phyloP scores from a whole-genome alignment of 768 basidiomycete species.

The Sporobolomyces pararoseus region DNA sequence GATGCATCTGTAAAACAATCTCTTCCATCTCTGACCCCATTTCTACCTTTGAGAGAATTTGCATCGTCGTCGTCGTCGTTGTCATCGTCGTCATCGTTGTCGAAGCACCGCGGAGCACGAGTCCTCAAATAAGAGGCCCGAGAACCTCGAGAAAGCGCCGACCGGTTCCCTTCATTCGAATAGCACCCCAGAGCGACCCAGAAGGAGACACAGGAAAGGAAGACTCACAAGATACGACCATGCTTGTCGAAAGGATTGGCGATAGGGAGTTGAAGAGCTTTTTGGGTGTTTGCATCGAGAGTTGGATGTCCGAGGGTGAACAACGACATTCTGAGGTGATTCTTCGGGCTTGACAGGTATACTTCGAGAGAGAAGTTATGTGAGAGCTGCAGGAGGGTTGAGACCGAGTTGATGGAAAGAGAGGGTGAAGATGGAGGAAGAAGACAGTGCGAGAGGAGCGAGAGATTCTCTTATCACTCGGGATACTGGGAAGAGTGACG shows the following conservation, averaged over 20 bases:
- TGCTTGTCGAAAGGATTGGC: constrained; percentile 57
- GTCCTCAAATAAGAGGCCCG: background rate
- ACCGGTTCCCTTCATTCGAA: too few species aligned
- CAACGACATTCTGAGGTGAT: background rate
- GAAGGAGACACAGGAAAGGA: constrained; percentile 33
- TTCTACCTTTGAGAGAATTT: too few species aligned
- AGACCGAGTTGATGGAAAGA: background rate
- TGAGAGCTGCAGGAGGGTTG: background rate
- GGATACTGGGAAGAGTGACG: background rate
- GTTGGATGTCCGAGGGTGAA: constrained; percentile 17
- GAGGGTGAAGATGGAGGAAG: background rate
- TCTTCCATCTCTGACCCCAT: too few species aligned
- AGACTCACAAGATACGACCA: constrained; percentile 57
- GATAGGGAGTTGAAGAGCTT: constrained; percentile 57
- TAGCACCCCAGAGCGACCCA: too few species aligned
- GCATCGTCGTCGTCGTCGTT: too few species aligned
- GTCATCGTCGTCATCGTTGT: background rate
- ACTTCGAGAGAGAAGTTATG: background rate
- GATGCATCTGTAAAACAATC: too few species aligned
- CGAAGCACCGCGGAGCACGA: background rate
- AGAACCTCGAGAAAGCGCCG: too few species aligned
- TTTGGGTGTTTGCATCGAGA: constrained; percentile 57
- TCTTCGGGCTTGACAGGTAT: background rate
- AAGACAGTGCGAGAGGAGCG: background rate
- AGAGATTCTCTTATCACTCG: background rate